phyloP scores from a whole-genome alignment of 306 rosid genomes.

The Dalbergia oliveri region DNA sequence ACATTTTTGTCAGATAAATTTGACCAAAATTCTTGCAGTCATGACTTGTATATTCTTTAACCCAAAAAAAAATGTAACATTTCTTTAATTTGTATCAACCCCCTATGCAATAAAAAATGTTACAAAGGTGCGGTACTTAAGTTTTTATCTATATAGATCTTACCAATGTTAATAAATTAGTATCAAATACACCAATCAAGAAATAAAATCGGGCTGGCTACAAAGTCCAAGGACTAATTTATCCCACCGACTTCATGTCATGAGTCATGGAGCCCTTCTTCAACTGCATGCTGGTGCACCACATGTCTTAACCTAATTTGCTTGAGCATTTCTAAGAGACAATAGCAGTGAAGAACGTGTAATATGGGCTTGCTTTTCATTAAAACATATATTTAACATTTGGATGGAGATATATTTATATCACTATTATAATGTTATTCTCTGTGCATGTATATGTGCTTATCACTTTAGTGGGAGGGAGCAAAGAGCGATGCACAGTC shows the following conservation, averaged over 20 bases:
- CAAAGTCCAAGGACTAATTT: not conserved
- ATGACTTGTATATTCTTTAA: too few relatives aligned
- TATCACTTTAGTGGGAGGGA: not conserved
- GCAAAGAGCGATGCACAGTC: not conserved
- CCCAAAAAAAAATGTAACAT: too few relatives aligned
- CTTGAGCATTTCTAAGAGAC: not conserved
- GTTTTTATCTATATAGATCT: too few relatives aligned
- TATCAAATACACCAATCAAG: not conserved
- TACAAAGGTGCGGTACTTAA: too few relatives aligned
- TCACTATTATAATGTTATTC: not conserved
- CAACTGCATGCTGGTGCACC: not conserved
- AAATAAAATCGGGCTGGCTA: conserved; percentile 33
- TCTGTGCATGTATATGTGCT: not conserved
- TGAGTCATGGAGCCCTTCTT: not conserved
- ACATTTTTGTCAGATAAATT: too few relatives aligned
- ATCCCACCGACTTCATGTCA: conserved; percentile 17
- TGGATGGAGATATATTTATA: not conserved
- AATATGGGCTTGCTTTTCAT: not conserved
- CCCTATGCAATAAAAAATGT: too few relatives aligned
- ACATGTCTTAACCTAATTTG: not conserved
- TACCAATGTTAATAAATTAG: not conserved
- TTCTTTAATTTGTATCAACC: too few relatives aligned
- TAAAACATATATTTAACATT: not conserved
- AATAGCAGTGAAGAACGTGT: conserved; percentile 8
- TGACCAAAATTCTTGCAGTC: too few relatives aligned